phyloP scores from a whole-genome alignment of 306 rosid genomes.

The Medicago lupulina region DNA sequence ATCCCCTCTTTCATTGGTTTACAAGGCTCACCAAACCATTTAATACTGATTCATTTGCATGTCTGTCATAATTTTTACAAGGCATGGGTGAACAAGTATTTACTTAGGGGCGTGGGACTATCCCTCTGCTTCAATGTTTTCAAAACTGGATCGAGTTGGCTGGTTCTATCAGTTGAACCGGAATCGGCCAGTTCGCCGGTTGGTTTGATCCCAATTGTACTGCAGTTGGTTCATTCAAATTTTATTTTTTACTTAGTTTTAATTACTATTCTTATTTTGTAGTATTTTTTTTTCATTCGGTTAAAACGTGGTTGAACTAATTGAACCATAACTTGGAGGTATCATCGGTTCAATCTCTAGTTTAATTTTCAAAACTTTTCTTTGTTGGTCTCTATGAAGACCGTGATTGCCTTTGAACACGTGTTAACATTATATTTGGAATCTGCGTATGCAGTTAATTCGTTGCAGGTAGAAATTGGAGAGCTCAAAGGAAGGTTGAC shows the following conservation, averaged over 20 bases:
- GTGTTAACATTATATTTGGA: conserved; percentile 32
- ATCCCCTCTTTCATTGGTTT: conserved; percentile 6
- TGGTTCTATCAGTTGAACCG: too few species aligned
- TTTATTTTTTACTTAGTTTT: background rate
- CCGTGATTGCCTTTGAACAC: conserved; percentile 24
- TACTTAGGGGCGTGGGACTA: background rate
- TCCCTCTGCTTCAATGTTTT: background rate
- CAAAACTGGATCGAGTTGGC: too few species aligned
- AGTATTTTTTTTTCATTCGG: too few species aligned
- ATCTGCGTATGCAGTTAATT: conserved; percentile 61
- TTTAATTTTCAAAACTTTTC: too few species aligned
- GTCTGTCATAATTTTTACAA: conserved; percentile 11
- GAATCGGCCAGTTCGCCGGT: background rate
- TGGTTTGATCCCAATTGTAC: too few species aligned
- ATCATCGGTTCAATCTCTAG: too few species aligned
- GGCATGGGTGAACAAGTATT: conserved; percentile 7
- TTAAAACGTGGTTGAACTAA: too few species aligned
- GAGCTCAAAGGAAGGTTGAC: conserved; percentile 94
- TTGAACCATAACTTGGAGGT: too few species aligned
- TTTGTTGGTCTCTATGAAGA: too few species aligned
- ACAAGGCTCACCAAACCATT: background rate
- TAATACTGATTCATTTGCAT: conserved; percentile 25
- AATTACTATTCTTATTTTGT: too few species aligned
- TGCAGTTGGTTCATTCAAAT: too few species aligned
- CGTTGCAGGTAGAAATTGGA: conserved; percentile 90